These are phyloP conservation scores for Paramecium caudatum DNA, from an alignment of 73 alveolate genomes.

Conservation along the genomic window DNA sequence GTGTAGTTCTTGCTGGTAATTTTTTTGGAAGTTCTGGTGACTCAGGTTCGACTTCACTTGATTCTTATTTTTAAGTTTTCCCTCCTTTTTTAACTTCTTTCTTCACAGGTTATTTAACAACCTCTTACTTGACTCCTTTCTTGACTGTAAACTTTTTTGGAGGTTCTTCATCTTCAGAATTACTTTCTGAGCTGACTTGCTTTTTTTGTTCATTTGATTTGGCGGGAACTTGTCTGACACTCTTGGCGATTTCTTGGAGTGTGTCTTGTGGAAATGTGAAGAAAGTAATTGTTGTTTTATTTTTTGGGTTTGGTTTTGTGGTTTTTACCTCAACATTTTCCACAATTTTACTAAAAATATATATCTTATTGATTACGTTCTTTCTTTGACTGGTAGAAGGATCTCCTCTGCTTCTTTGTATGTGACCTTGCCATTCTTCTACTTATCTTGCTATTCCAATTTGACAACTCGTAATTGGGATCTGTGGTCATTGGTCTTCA, in stretches of 20 bases:
- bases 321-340: constrained; percentile 30
- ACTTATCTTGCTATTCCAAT: background rate
- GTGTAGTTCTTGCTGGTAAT: no score
- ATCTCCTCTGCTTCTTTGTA: constrained; percentile 37
- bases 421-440: background rate
- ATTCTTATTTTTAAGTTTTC: background rate
- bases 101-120: background rate
- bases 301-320: constrained; percentile 29
- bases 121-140: background rate
- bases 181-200: background rate
- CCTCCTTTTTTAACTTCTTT: constrained; percentile 7
- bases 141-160: constrained; percentile 24
- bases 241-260: background rate
- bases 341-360: constrained; percentile 1
- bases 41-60: background rate
- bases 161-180: background rate
- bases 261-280: constrained; percentile 15
- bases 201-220: background rate
- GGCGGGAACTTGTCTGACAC: constrained; percentile 40
- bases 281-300: background rate
- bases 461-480: constrained; percentile 22
- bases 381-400: constrained; percentile 19
- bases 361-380: background rate
- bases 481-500: constrained; percentile 49
- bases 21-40: no score